A percentile compares a stretch with the other conserved stretches of the same genome.
Evolutionary conservation across 2,329 filamentous ascomycete genomes (phyloP).

Genomic region (Sarocladium brachiariae): DNA sequence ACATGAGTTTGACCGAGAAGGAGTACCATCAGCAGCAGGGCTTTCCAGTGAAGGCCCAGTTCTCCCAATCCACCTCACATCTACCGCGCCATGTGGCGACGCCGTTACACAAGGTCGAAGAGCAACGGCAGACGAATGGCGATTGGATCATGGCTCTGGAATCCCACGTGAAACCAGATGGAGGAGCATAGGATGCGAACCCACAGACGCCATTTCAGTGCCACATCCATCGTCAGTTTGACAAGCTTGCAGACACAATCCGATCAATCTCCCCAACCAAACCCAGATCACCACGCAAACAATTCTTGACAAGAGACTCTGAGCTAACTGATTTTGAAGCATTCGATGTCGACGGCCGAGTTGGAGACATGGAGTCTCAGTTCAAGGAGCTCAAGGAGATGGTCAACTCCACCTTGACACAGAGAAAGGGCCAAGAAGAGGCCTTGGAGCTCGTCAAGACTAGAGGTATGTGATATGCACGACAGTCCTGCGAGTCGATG

Average conservation of each 20-base stretch:
- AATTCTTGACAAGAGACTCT: constrained; percentile 67
- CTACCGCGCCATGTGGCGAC: not conserved
- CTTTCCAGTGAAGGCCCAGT: constrained; percentile 38
- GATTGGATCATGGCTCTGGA: constrained; percentile 5
- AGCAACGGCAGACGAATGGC: not conserved
- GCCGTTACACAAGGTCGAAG: not conserved
- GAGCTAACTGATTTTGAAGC: constrained; percentile 58
- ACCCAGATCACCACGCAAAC: constrained; percentile 37
- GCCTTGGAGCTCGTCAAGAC: constrained; percentile 67
- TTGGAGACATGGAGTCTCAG: constrained; percentile 70
- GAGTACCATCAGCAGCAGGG: constrained; percentile 19
- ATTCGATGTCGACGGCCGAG: constrained; percentile 72
- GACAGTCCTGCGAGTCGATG: not conserved
- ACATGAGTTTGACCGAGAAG: constrained; percentile 32
- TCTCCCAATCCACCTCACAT: constrained; percentile 7
- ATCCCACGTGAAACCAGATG: constrained; percentile 16
- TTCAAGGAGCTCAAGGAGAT: constrained; percentile 66
- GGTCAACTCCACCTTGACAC: constrained; percentile 61
- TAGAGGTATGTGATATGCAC: constrained; percentile 51
- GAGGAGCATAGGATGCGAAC: constrained; percentile 23
- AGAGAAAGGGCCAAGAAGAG: constrained; percentile 66
- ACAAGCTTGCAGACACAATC: constrained; percentile 24
- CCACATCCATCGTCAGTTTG: constrained; percentile 24
- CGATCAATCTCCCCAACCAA: constrained; percentile 33
- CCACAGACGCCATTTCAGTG: constrained; percentile 26